These are phyloP conservation scores for Cordyceps tenuipes DNA, from an alignment of 2,329 filamentous ascomycete genomes.

Conservation along the genomic window DNA sequence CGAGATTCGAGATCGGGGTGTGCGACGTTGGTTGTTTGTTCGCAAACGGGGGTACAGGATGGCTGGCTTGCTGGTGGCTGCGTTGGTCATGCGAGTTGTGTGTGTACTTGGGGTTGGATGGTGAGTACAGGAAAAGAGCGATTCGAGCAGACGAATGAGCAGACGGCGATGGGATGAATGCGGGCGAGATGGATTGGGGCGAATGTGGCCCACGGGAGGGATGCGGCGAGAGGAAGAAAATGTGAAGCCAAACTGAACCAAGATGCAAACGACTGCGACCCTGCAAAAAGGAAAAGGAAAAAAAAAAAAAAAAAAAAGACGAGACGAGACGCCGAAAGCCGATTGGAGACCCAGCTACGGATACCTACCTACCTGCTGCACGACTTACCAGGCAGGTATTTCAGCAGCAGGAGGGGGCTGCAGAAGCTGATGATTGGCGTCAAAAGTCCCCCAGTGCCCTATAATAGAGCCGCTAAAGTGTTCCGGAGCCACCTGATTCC, in stretches of 20 bases:
- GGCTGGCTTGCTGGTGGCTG: too few relatives aligned
- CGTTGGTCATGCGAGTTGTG: neutral
- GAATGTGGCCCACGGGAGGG: neutral
- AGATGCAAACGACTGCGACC: neutral
- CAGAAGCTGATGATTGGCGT: neutral
- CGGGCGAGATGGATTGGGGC: neutral
- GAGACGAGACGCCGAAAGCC: neutral
- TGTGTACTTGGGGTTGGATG: neutral
- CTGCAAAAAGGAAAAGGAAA: neutral
- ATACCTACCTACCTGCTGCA: neutral
- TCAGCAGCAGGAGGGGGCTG: neutral
- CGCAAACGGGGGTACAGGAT: neutral
- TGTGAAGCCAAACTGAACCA: neutral
- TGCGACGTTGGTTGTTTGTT: neutral
- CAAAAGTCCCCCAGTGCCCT: neutral
- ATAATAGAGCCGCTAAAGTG: neutral
- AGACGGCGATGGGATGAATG: neutral
- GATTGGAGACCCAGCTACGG: neutral
- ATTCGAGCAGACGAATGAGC: neutral
- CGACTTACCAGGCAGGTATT: too few relatives aligned
- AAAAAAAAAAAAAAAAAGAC: too few relatives aligned
- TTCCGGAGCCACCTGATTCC: neutral
- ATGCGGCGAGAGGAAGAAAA: neutral
- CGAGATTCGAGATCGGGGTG: neutral
- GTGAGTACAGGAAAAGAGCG: neutral